Base-by-base conservation (phyloP, 1,284 basidiomycete genomes). In the Sutorius eximius region DNA sequence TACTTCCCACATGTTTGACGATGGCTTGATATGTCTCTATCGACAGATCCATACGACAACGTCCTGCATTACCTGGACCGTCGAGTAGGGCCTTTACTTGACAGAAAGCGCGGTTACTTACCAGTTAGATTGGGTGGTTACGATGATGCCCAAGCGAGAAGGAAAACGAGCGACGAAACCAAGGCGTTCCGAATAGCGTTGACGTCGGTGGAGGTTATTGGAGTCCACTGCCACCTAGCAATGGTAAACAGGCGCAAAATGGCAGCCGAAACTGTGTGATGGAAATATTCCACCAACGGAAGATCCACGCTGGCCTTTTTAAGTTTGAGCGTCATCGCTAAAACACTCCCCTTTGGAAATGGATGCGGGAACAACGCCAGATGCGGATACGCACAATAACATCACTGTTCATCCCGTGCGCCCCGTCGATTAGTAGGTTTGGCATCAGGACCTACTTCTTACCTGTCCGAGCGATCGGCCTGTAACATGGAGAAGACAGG, bases 21-120 rank as follows among this genome's bases (percentile, higher is more conserved):
- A 87, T 79, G 60, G 76, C 76, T 67, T 75, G 76, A 72, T 80
- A 82, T 49, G 75, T 76, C 73, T 85, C 83, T 64, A 76, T 70
- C 57, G 83, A 79, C 57, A 83, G 65, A 63, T 80, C 79, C 83
- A 85, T 86, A 59, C 64, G 72, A 52, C 11, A 18, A 45, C 27
- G 20, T 11, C 36, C 48, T 40, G 61, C 55, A 65, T 66, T 32
- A 54, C 67, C 52, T 68, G 16, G n/a, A 32, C 24, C 5, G 33
- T 57, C 8, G 32, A 36, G 29, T 45, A 12, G 56, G 46, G 2
- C 5, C 32, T 36, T 40, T 1, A 12, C n/a, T 11, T 0, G 20
- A 50, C 34, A 43, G 33, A 37, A 16, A 34, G 24, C 12, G 3
- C 0, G 11, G 29, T 24, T 27, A n/a, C 65, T 49, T 43, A 69